These are phyloP conservation scores for Xylaria sp. DNA, from an alignment of 2,329 filamentous ascomycete genomes.

Conservation along the genomic window DNA sequence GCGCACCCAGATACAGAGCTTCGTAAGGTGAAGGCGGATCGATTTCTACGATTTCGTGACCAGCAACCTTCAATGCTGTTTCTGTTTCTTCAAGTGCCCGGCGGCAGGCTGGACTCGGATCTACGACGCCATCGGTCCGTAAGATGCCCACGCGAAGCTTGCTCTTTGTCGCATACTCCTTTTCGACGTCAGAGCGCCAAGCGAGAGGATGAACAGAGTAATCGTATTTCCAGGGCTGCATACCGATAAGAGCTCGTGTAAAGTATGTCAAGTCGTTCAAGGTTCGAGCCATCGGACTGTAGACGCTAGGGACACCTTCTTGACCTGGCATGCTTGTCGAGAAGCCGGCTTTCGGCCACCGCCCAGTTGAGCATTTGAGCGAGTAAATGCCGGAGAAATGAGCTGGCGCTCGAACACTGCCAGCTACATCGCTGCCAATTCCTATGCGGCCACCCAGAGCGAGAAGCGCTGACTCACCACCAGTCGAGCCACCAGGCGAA, in stretches of 20 bases:
- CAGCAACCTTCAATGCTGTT: conserved; percentile 72
- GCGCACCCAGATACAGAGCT: conserved; percentile 78
- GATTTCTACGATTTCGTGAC: conserved; percentile 76
- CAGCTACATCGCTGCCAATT: conserved; percentile 90
- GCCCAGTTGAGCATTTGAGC: conserved; percentile 84
- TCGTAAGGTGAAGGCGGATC: conserved; percentile 77
- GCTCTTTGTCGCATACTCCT: conserved; percentile 69
- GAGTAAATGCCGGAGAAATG: conserved; percentile 92
- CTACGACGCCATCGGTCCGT: conserved; percentile 82
- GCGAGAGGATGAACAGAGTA: conserved; percentile 84
- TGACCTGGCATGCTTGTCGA: conserved; percentile 92
- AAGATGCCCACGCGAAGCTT: conserved; percentile 79
- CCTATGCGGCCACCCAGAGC: conserved; percentile 87
- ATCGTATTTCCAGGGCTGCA: conserved; percentile 91
- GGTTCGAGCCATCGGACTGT: conserved; percentile 91
- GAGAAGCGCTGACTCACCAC: conserved; percentile 83
- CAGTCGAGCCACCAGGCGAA: conserved; percentile 89
- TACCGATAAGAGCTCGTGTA: conserved; percentile 77
- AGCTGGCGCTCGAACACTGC: conserved; percentile 85
- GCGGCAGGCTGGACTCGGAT: conserved; percentile 84
- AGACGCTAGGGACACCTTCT: conserved; percentile 88
- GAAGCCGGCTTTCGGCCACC: conserved; percentile 88
- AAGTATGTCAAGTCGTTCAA: conserved; percentile 87
- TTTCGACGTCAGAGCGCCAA: conserved; percentile 73
- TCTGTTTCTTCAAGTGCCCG: conserved; percentile 79